These are phyloP conservation scores for Fusarium ramigenum DNA, from an alignment of 2,329 filamentous ascomycete species.

Conservation along the genomic window DNA sequence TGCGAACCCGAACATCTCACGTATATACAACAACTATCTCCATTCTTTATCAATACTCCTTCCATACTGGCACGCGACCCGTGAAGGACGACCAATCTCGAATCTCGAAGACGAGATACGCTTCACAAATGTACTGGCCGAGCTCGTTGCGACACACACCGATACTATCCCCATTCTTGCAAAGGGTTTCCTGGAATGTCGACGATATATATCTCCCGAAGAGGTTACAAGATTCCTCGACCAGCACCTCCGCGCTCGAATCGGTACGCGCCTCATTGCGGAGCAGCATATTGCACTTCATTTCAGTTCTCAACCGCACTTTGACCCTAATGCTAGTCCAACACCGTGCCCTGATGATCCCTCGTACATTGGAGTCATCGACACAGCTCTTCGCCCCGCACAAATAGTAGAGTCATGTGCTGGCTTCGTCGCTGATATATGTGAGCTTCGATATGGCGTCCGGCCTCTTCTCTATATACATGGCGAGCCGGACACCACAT, in stretches of 20 bases:
- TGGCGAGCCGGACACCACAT: constrained; percentile 85
- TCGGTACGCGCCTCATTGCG: constrained; percentile 91
- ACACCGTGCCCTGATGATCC: constrained; percentile 62
- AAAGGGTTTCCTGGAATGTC: constrained; percentile 90
- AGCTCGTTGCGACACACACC: constrained; percentile 92
- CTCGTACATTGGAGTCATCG: constrained; percentile 93
- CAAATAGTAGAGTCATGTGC: constrained; percentile 85
- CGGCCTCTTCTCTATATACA: constrained; percentile 83
- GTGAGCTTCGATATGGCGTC: constrained; percentile 93
- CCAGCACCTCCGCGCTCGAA: constrained; percentile 90
- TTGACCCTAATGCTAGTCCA: constrained; percentile 62
- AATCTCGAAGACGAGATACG: constrained; percentile 86
- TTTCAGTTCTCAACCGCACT: constrained; percentile 74
- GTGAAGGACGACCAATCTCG: constrained; percentile 50
- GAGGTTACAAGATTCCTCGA: constrained; percentile 95
- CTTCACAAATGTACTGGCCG: constrained; percentile 92
- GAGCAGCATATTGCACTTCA: constrained; percentile 97
- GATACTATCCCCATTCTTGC: constrained; percentile 96
- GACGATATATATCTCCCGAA: constrained; percentile 82
- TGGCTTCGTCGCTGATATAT: constrained; percentile 92
- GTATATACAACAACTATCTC: constrained; percentile 96
- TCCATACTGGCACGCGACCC: constrained; percentile 73
- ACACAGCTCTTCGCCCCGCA: constrained; percentile 86
- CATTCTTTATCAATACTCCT: constrained; percentile 91
- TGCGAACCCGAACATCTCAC: constrained; percentile 93